These are phyloP conservation scores for Neofusicoccum kwambonambiense DNA, from an alignment of 2,329 filamentous ascomycete genomes.

Conservation along the genomic window DNA sequence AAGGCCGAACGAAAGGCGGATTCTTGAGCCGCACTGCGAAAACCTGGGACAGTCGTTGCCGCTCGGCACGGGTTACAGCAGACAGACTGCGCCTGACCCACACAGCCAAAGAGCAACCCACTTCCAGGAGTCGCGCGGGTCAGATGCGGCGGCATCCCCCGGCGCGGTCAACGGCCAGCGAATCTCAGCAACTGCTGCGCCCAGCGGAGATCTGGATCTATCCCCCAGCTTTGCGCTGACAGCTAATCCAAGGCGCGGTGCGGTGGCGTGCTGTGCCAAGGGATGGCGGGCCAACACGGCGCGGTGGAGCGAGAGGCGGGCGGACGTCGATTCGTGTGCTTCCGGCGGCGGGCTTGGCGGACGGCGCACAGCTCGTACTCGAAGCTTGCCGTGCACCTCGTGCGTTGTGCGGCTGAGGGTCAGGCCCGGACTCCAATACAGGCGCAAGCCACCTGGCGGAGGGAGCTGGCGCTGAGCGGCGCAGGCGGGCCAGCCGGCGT, in stretches of 20 bases:
- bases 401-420: slow-evolving; percentile 6
- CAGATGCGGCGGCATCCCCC: too few species aligned
- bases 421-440: neutral
- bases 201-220: neutral
- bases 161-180: neutral
- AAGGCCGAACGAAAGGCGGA: too few species aligned
- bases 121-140: too few species aligned
- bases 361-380: neutral
- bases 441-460: neutral
- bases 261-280: neutral
- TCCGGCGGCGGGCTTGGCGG: neutral
- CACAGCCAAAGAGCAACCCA: too few species aligned
- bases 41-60: too few species aligned
- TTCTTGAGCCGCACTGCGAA: too few species aligned
- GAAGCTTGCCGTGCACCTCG: neutral
- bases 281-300: neutral
- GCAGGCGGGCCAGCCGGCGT: neutral
- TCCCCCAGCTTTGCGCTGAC: neutral
- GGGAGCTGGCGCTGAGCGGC: neutral
- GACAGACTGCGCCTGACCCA: too few species aligned
- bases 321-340: neutral
- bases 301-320: neutral
- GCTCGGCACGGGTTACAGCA: too few species aligned
- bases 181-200: too few species aligned
- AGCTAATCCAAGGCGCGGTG: neutral